phyloP scores from a whole-genome alignment of 495 filamentous ascomycete species.

The Cryomyces minteri region DNA sequence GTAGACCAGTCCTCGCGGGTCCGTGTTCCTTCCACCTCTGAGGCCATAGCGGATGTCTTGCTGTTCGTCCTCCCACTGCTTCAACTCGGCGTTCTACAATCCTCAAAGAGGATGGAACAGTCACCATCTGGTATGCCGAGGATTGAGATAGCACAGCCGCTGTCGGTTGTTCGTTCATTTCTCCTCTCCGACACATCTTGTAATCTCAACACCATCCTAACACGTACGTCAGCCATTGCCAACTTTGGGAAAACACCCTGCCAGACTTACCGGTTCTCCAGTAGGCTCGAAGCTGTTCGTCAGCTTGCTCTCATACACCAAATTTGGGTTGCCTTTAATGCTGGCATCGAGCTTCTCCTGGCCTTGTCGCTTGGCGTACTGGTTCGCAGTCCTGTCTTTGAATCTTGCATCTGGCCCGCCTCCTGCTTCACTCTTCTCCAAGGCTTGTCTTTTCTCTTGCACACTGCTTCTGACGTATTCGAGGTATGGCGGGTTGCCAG shows the following conservation, averaged over 20 bases:
- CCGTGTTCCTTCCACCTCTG: no score
- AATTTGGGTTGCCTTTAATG: conserved; percentile 44
- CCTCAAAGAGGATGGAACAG: no score
- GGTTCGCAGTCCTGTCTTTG: conserved; percentile 13
- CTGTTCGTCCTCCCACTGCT: no score
- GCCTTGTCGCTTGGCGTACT: conserved; percentile 21
- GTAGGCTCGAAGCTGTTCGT: conserved; percentile 49
- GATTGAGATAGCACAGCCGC: no score
- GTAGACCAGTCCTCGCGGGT: no score
- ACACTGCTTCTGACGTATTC: conserved; percentile 41
- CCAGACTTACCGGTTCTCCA: conserved; percentile 31
- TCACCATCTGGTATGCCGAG: no score
- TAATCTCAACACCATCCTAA: conserved; percentile 58
- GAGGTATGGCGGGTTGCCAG: conserved; percentile 59
- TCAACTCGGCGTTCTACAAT: no score
- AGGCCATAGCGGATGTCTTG: no score
- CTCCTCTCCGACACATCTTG: conserved; percentile 37
- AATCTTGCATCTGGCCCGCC: conserved; percentile 12
- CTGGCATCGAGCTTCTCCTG: conserved; percentile 26
- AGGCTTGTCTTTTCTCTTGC: conserved; percentile 25
- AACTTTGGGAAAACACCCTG: not conserved
- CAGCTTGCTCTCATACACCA: conserved; percentile 48
- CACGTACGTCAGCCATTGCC: conserved; percentile 3
- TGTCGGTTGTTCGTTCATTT: not conserved
- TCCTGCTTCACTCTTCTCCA: conserved; percentile 9